Evolutionary conservation across 148 eudicot genomes (phyloP).

Genomic region (Suaeda aralocaspica): DNA sequence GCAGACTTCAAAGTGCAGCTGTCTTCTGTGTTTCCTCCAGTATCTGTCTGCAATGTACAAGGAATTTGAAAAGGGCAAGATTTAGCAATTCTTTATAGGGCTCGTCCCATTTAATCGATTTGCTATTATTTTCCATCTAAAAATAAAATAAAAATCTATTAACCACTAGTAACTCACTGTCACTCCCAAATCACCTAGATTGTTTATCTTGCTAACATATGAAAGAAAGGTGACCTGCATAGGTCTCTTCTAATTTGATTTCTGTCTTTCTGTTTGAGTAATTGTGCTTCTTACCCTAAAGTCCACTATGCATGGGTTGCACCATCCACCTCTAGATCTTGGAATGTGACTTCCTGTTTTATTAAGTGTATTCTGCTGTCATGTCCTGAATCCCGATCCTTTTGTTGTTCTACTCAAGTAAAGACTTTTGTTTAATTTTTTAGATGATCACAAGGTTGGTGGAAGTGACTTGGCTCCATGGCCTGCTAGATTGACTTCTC

Average conservation of each 20-base stretch:
- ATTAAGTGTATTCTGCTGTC: background rate
- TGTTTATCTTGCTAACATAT: background rate
- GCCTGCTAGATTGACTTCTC: slow-evolving; percentile 89
- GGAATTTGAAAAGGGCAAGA: too few species aligned
- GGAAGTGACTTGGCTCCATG: slow-evolving; percentile 95
- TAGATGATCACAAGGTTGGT: slow-evolving; percentile 81
- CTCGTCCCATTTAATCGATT: too few species aligned
- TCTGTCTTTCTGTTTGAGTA: background rate
- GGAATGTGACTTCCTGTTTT: background rate
- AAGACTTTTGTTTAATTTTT: slow-evolving; percentile 13
- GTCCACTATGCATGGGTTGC: background rate
- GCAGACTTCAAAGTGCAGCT: too few species aligned
- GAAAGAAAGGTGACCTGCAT: background rate
- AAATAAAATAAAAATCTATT: too few species aligned
- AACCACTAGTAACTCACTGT: too few species aligned
- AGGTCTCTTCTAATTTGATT: background rate
- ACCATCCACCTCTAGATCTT: background rate
- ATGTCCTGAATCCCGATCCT: background rate
- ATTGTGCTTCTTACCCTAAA: background rate
- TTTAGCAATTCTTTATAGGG: too few species aligned
- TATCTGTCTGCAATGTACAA: too few species aligned
- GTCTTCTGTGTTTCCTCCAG: too few species aligned
- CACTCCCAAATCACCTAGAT: background rate
- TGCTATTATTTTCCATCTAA: too few species aligned
- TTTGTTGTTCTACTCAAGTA: background rate